These are phyloP conservation scores for Naganishia antarctica DNA, from an alignment of 768 basidiomycete species.

Conservation along the genomic window DNA sequence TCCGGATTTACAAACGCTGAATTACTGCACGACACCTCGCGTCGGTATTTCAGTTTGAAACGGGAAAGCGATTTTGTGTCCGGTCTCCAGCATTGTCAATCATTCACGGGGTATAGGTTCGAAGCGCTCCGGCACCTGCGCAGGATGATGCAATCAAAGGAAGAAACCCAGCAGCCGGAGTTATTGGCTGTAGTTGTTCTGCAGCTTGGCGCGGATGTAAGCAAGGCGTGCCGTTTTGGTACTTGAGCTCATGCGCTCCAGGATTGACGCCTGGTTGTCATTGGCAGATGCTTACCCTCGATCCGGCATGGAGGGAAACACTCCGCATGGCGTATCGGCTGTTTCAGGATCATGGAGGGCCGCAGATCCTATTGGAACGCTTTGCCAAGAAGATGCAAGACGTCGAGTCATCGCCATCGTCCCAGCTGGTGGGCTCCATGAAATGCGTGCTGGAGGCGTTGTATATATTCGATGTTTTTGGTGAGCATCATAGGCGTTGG, in stretches of 20 bases:
- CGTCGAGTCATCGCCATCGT: not conserved
- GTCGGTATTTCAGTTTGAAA: not conserved
- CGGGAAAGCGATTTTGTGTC: constrained; percentile 5
- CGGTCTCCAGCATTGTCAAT: constrained; percentile 10
- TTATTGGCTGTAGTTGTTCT: not conserved
- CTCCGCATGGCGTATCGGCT: constrained; percentile 3
- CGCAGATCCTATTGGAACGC: not conserved
- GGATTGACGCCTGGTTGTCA: too few relatives aligned
- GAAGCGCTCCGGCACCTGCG: not conserved
- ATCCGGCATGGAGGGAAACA: constrained; percentile 9
- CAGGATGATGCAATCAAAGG: not conserved
- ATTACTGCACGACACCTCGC: not conserved
- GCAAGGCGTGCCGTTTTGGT: too few relatives aligned
- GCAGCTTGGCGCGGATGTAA: constrained; percentile 10
- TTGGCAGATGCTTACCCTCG: constrained; percentile 6
- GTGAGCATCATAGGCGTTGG: too few relatives aligned
- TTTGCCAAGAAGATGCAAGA: not conserved
- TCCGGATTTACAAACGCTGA: too few relatives aligned
- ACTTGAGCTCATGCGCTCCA: too few relatives aligned
- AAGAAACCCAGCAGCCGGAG: not conserved
- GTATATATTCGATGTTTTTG: not conserved
- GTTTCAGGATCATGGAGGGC: not conserved
- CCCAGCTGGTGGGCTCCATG: not conserved
- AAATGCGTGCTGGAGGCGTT: not conserved
- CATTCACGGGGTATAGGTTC: not conserved